Conservation (phyloP, 805 yeast genomes). For the Candida taoyuanica region DNA sequence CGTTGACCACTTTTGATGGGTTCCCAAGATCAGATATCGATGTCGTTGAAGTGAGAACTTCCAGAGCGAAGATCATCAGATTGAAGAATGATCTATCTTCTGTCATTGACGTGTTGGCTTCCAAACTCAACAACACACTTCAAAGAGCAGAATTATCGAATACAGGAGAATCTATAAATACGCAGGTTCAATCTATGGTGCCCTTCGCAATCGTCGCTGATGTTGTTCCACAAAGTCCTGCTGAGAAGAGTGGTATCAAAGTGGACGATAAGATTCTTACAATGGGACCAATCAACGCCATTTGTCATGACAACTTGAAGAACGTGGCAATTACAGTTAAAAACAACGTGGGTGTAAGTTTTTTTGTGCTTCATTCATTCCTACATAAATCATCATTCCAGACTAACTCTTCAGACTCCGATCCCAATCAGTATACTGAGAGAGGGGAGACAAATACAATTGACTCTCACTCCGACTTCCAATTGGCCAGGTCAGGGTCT, state of each 20-base stretch:
- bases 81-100: slow-evolving; percentile 63
- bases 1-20: slow-evolving; percentile 67
- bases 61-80: slow-evolving; percentile 61
- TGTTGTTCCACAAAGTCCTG: slow-evolving; percentile 41
- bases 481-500: slow-evolving; percentile 30
- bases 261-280: slow-evolving; percentile 39
- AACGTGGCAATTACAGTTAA: slow-evolving; percentile 42
- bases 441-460: slow-evolving; percentile 2
- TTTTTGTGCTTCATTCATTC: neutral
- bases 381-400: too few relatives aligned
- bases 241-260: slow-evolving; percentile 39
- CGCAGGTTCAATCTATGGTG: slow-evolving; percentile 14
- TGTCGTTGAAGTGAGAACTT: slow-evolving; percentile 59
- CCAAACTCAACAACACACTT: slow-evolving; percentile 43
- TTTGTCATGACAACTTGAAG: slow-evolving; percentile 49
- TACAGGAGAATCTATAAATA: too few relatives aligned
- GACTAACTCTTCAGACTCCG: neutral
- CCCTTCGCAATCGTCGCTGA: slow-evolving; percentile 49
- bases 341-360: slow-evolving; percentile 33
- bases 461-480: slow-evolving; percentile 11
- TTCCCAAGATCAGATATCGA: slow-evolving; percentile 84
- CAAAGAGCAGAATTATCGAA: too few relatives aligned
- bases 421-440: slow-evolving; percentile 3
- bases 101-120: slow-evolving; percentile 44
- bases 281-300: slow-evolving; percentile 51